Conservation (phyloP, 768 basidiomycete species). For the Kwoniella botswanensis region DNA sequence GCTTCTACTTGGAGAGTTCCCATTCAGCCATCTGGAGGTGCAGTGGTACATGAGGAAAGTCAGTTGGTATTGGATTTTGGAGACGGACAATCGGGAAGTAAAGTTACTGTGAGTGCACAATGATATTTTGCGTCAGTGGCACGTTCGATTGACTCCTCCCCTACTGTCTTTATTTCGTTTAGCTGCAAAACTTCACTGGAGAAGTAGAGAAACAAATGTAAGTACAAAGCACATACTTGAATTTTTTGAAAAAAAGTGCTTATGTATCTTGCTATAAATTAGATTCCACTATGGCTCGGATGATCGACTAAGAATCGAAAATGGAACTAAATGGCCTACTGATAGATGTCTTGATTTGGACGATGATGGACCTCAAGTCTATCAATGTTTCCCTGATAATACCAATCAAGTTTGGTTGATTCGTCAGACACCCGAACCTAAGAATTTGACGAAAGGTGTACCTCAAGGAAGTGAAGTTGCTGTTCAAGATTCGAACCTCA, state of each 20-base stretch:
- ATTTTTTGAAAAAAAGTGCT: background rate
- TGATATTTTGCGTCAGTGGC: background rate
- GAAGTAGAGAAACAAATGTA: background rate
- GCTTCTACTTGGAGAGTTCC: background rate
- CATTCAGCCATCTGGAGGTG: background rate
- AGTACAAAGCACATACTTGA: background rate
- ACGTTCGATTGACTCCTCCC: background rate
- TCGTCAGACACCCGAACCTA: constrained; percentile 2
- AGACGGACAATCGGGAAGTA: background rate
- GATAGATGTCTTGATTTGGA: constrained; percentile 12
- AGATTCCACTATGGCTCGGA: constrained; percentile 12
- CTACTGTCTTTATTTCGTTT: background rate
- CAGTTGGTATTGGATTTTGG: background rate
- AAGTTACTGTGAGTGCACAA: background rate
- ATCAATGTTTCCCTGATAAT: constrained; percentile 11
- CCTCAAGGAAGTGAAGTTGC: background rate
- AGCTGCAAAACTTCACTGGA: constrained; percentile 5
- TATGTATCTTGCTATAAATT: background rate
- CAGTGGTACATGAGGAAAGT: background rate
- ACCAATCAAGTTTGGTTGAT: constrained; percentile 14
- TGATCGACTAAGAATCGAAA: background rate
- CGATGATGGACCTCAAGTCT: constrained; percentile 6
- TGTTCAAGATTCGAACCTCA: background rate
- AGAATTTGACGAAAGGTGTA: background rate
- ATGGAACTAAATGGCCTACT: background rate